Evolutionary conservation across 805 yeast species (phyloP), one percentile per base, ranked within the genome.

Genomic region (Wickerhamia fluorescens): DNA sequence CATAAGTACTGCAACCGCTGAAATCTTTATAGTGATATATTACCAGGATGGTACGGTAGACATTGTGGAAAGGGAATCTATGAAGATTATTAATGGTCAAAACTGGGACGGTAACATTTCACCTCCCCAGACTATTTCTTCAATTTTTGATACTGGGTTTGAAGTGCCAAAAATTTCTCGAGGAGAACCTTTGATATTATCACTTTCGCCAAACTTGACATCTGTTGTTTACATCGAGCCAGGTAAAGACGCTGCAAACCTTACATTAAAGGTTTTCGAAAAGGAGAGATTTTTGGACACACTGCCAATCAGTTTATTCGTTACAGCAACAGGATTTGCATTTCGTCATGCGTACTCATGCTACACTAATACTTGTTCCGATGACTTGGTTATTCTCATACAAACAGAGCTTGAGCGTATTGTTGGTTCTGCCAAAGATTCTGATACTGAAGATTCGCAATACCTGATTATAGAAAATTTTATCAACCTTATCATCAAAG

Each of bases 301-400:
- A 2, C 29, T 53, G 3, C 44, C 56, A 1, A 61, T 62, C 3
- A 56, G 59, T 9, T 33, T 66, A 23, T 49, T 56, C n/a, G 41
- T 65, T 2, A 53, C 73, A 1, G 67, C 82, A 0, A 75, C 73
- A 1, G 78, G 74, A 0, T 53, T 84, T 28, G 84, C 94, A 0
- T 62, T 70, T 16, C 56, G 75, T 5, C 86, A 82, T 49, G 74
- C 92, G 0, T 66, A 69, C 31, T 73, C 87, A 0, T 83, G 88
- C 41, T 82, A 78, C 50, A 66, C 76, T 26, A 79, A 72, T 29
- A 58, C 73, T 6, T 69, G 73, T 31, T 68, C 79, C 4, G 94
- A 85, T 44, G 95, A 86, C 41, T 50, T 86, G 30, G 56, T 80
- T 21, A 67, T 71, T 1, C 57, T 80, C 2, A 63, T 77, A 10